Percentiles rank a stretch among this genome's conserved stretches.
phyloP scores from a whole-genome alignment of 192 early-diverging fungal genomes.

The Backusella morwellensis region DNA sequence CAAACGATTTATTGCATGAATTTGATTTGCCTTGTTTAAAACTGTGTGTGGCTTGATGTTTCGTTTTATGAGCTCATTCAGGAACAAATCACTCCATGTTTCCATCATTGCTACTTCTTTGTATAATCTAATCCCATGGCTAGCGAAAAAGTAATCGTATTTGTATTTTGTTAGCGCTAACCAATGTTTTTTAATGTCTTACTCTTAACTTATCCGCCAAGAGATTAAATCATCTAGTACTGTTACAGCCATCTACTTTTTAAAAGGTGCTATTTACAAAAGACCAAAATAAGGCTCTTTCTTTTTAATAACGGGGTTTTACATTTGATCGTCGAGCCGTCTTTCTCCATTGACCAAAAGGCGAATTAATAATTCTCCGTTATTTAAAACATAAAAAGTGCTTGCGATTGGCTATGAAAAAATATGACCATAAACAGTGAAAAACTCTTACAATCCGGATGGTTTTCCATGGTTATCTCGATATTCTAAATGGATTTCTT shows the following conservation, averaged over 20 bases:
- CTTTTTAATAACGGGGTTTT: not conserved
- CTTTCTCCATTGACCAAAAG: not conserved
- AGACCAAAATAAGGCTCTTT: not conserved
- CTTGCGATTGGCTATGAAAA: not conserved
- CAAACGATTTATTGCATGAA: not conserved
- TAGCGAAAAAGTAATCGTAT: not conserved
- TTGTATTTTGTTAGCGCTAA: too few relatives aligned
- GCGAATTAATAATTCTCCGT: not conserved
- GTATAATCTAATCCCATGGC: not conserved
- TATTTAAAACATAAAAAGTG: not conserved
- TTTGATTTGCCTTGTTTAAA: not conserved
- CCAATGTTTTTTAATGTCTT: too few relatives aligned
- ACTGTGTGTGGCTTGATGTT: not conserved
- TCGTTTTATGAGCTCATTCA: not conserved
- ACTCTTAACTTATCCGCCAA: too few relatives aligned
- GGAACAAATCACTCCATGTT: not conserved
- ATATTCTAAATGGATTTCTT: not conserved
- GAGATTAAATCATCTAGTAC: not conserved
- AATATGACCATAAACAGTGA: not conserved
- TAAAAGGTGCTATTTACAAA: not conserved
- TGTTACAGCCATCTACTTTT: not conserved
- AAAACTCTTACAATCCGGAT: not conserved
- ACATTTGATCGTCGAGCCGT: not conserved
- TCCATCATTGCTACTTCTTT: too few relatives aligned
- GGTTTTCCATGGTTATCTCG: not conserved